Base-by-base conservation (phyloP, 257 asterid species). In the Solanum ahanhuiri region DNA sequence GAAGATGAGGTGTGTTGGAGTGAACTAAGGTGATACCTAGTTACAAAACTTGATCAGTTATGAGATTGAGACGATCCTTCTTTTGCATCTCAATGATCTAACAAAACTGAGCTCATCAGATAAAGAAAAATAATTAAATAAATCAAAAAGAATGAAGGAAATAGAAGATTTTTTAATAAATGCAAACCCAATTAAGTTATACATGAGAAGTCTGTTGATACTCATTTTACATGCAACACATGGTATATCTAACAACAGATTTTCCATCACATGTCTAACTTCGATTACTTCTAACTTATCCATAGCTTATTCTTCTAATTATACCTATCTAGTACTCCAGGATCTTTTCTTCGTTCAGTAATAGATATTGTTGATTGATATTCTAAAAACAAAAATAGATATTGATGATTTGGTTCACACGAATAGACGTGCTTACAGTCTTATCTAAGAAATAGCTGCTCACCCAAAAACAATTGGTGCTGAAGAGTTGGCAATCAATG, bases 401-500 rank as follows among this genome's bases (percentile, higher is more conserved):
- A 18, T 70, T 33, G 79, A 70, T 15, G 79, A 70, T 71, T 30
- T 10, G 76, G 41, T 69, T 15, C 39, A 69, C 76, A 69, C 41
- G 4, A 30, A 23, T 7, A 31, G 76, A 31, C 4, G 9, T 71
- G 81, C 25, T 34, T 34, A 71, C 48, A 71, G 25, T 71, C 28
- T 77, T 79, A 25, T 25, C n/a, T 4, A 15, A 15, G 39, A 15
- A 77, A 79, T 79, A 79, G 22, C 41, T 28, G 20, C 98, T 91
- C 86, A 96, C 99, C 99, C 99, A 87, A 96, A 96, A 34, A 95
- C 89, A 73, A 96, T 91, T 71, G 98, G 94, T 83, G 99, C 96
- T 30, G 99, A 93, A 39, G 99, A 94, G 89, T 96, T 96, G 87
- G 92, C 95, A 20, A 92, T 87, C 75, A 89, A 67, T 15, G 99